phyloP scores from a whole-genome alignment of 192 early-diverging fungal genomes.

The Coemansia sp. region DNA sequence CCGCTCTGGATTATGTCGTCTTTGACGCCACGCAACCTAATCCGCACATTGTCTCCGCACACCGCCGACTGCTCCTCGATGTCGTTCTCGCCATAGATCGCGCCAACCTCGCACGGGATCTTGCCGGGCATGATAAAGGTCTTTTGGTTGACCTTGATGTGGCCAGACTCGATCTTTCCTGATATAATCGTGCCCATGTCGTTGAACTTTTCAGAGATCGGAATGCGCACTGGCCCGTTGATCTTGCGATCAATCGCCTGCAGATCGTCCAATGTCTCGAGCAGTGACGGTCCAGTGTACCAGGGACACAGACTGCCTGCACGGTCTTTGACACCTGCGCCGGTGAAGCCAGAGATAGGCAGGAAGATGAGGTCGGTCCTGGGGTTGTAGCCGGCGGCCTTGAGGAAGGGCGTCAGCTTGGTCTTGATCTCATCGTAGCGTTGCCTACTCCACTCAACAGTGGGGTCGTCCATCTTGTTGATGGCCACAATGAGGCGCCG shows the following conservation, averaged over 20 bases:
- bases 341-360: slow-evolving; percentile 96
- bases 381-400: slow-evolving; percentile 88
- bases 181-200: slow-evolving; percentile 97
- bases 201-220: slow-evolving; percentile 94
- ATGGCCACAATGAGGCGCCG: slow-evolving; percentile 90
- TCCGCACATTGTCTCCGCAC: slow-evolving; percentile 93
- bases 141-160: slow-evolving; percentile 81
- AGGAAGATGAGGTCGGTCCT: slow-evolving; percentile 83
- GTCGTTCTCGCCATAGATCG: slow-evolving; percentile 84
- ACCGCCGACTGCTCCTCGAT: slow-evolving; percentile 70
- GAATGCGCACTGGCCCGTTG: slow-evolving; percentile 88
- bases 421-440: slow-evolving; percentile 87
- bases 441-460: slow-evolving; percentile 89
- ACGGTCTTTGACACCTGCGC: slow-evolving; percentile 93
- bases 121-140: slow-evolving; percentile 93
- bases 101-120: slow-evolving; percentile 69
- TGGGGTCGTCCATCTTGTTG: slow-evolving; percentile 99
- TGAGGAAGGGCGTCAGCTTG: slow-evolving; percentile 91
- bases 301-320: slow-evolving; percentile 65
- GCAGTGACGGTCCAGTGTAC: slow-evolving; percentile 85
- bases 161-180: slow-evolving; percentile 96
- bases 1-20: slow-evolving; percentile 89
- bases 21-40: slow-evolving; percentile 87
- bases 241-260: slow-evolving; percentile 83
- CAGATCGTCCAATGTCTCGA: slow-evolving; percentile 83